Conservation (phyloP, 495 filamentous ascomycete species). For the Aspergillus ellipticus region DNA sequence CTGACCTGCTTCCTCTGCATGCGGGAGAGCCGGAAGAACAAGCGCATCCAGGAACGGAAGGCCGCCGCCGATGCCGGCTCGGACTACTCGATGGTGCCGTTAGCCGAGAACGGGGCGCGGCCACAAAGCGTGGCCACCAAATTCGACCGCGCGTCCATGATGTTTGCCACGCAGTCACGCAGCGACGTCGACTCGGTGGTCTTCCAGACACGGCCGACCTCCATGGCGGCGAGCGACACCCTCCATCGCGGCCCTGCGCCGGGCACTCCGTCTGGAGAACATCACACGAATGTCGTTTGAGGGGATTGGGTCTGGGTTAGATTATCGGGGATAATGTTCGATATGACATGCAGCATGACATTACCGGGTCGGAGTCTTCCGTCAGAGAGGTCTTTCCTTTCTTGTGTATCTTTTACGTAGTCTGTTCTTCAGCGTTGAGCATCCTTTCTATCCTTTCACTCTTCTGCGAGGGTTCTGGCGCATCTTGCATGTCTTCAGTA, state of each 20-base stretch:
- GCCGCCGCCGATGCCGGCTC: not conserved
- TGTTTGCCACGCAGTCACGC: slow-evolving; percentile 8
- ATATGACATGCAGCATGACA: not conserved
- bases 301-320: not conserved
- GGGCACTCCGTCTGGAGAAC: not conserved
- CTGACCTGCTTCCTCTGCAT: slow-evolving; percentile 12
- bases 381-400: not conserved
- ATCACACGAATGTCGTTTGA: not conserved
- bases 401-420: no score
- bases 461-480: no score
- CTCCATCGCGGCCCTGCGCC: not conserved
- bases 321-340: not conserved
- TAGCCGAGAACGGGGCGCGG: not conserved
- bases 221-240: not conserved
- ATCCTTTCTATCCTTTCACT: no score
- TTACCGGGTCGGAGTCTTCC: not conserved
- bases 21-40: slow-evolving; percentile 8
- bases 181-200: not conserved
- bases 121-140: slow-evolving; percentile 3
- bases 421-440: no score
- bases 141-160: slow-evolving; percentile 5
- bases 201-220: not conserved
- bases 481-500: no score
- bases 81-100: slow-evolving; percentile 3
- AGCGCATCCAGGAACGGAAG: slow-evolving; percentile 10